Percentiles rank a stretch among this genome's conserved stretches.
Conservation (phyloP, 768 basidiomycete species). For the Lentinus brumalis region DNA sequence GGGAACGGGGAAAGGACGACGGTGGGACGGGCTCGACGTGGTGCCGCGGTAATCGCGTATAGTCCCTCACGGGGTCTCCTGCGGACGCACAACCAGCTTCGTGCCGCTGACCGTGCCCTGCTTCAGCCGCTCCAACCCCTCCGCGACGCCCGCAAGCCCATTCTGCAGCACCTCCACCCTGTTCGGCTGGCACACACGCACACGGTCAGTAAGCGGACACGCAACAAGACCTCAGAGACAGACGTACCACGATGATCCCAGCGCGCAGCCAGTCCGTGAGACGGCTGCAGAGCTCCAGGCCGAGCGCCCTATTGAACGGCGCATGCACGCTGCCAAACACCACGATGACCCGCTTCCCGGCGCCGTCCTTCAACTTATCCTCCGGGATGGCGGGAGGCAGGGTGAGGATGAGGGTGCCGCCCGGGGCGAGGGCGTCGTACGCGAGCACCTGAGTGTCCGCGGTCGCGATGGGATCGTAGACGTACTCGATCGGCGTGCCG, state of each 20-base stretch:
- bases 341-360: constrained; percentile 13
- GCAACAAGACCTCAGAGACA: too few species aligned
- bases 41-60: too few species aligned
- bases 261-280: constrained; percentile 11
- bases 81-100: constrained; percentile 48
- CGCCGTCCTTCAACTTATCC: constrained; percentile 3
- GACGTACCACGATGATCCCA: background rate
- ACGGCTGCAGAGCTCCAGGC: constrained; percentile 14
- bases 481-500: constrained; percentile 16
- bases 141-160: constrained; percentile 41
- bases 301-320: constrained; percentile 4
- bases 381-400: constrained; percentile 1
- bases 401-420: constrained; percentile 22
- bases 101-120: constrained; percentile 40
- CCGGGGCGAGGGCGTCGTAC: constrained; percentile 19
- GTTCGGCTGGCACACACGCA: constrained; percentile 41
- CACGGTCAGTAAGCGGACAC: background rate
- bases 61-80: constrained; percentile 29
- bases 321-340: constrained; percentile 6
- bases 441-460: constrained; percentile 19
- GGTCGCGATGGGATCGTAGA: constrained; percentile 22
- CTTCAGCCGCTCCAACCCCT: constrained; percentile 39
- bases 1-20: too few species aligned
- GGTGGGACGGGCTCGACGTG: too few species aligned
- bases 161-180: constrained; percentile 41